Percentiles rank a stretch among this genome's conserved stretches.
Conservation (phyloP, 1,139 yeast genomes). For the Geotrichum phurueaensis region DNA sequence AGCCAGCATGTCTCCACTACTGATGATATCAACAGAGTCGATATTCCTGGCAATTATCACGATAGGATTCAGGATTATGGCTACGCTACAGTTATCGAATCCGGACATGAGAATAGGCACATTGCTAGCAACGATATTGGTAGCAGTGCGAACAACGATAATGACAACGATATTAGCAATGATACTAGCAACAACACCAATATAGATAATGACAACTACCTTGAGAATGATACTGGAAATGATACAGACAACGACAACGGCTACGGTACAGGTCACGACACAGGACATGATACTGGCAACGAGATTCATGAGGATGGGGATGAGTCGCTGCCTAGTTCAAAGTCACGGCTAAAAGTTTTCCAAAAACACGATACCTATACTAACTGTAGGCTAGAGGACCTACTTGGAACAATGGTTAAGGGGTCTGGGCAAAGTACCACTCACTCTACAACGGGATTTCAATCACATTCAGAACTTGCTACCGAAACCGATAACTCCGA, state of each 20-base stretch:
- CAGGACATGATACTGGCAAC: not conserved
- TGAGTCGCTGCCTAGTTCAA: not conserved
- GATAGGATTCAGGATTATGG: not conserved
- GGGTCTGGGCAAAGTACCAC: not conserved
- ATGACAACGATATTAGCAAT: not conserved
- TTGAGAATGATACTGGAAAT: not conserved
- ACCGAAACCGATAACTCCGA: constrained; percentile 1
- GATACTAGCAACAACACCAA: too few relatives aligned
- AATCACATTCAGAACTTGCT: not conserved
- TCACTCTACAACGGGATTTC: not conserved
- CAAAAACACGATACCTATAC: constrained; percentile 17
- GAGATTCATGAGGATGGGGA: not conserved
- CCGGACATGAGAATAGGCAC: not conserved
- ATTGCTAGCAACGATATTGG: not conserved
- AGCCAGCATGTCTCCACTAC: not conserved
- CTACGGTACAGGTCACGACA: not conserved
- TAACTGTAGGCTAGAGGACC: constrained; percentile 8
- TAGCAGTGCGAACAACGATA: not conserved
- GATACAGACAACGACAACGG: not conserved
- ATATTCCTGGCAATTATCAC: not conserved
- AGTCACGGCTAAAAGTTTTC: constrained; percentile 15
- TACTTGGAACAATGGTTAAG: constrained; percentile 8
- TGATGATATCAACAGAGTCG: not conserved
- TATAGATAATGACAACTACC: not conserved
- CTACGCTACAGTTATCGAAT: not conserved